Evolutionary conservation across 345 rosid genomes (phyloP).

Genomic region (Citrus unshiu): DNA sequence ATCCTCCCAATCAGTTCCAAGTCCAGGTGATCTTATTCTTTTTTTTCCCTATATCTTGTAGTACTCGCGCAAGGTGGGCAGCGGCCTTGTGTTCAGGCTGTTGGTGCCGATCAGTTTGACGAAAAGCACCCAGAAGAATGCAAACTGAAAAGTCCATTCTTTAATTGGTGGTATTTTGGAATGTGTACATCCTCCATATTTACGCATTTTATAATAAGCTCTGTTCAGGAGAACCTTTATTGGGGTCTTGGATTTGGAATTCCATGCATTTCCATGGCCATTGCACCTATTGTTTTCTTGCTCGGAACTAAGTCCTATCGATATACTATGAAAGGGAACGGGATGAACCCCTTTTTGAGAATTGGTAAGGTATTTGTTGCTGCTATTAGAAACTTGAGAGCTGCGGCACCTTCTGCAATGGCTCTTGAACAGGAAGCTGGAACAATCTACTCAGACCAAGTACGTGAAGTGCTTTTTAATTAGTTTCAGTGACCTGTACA

Average conservation of each 20-base stretch:
- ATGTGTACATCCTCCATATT: constrained; percentile 36
- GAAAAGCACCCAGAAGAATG: constrained; percentile 41
- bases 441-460: constrained; percentile 16
- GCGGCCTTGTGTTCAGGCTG: constrained; percentile 71
- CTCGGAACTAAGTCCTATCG: constrained; percentile 40
- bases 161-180: constrained; percentile 80
- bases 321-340: constrained; percentile 21
- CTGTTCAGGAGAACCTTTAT: constrained; percentile 62
- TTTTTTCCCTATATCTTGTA: constrained; percentile 33
- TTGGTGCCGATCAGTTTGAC: constrained; percentile 84
- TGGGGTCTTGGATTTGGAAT: constrained; percentile 78
- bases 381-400: constrained; percentile 37
- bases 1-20: constrained; percentile 18
- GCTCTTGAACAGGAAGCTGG: constrained; percentile 19
- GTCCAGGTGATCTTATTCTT: constrained; percentile 11
- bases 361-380: constrained; percentile 35
- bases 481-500: neutral
- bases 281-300: constrained; percentile 33
- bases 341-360: constrained; percentile 42
- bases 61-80: constrained; percentile 47
- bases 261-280: constrained; percentile 39
- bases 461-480: neutral
- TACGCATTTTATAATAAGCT: constrained; percentile 37
- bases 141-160: constrained; percentile 62
- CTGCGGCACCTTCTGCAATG: neutral